Base-by-base conservation (phyloP, 306 rosid genomes). In the Pyrus betulifolia region DNA sequence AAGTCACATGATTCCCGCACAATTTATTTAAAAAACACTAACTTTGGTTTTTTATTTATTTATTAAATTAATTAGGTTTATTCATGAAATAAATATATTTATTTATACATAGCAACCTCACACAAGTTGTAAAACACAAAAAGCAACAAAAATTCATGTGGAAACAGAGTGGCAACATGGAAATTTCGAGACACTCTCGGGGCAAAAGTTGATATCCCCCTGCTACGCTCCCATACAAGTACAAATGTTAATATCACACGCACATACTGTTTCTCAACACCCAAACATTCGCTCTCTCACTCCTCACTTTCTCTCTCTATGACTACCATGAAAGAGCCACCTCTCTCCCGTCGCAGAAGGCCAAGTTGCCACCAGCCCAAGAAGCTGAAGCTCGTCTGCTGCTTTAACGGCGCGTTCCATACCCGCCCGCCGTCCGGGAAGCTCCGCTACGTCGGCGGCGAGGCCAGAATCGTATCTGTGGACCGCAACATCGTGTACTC, bases 401-500 rank as follows among this genome's bases (percentile, higher is more conserved):
- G 85, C 76, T 82, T 77, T 54, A 77, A 82, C 11, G 85, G 79
- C 70, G 57, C 67, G 7, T 82, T 77, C 71, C 76, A 21, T 8
- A 62, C 58, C 31, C 42, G 62, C 2, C 75, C 75, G 0, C 82
- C 82, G 3, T 46, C 85, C 11, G 79, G 79, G 6, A 51, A 67
- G 58, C 76, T 72, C 64, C 71, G 71, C 23, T 82, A 82, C 75
- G 61, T 67, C 22, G 82, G 78, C 28, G 85, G 85, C 44, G 85
- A 77, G 67, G 25, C 82, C 51, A 77, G 76, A 19, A 82, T 82
- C 40, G 54, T 82, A 13, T 77, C 85, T 52, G 71, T 77, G 4
- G 79, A 77, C 69, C 82, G 82, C 3, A 35, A 22, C 22, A 30
- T 49, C 62, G 27, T 25, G n/a, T 51, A 77, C 78, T 67, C 77